phyloP scores from a whole-genome alignment of 371 early-diverging fungal genomes.

The Rhizomucor miehei region DNA sequence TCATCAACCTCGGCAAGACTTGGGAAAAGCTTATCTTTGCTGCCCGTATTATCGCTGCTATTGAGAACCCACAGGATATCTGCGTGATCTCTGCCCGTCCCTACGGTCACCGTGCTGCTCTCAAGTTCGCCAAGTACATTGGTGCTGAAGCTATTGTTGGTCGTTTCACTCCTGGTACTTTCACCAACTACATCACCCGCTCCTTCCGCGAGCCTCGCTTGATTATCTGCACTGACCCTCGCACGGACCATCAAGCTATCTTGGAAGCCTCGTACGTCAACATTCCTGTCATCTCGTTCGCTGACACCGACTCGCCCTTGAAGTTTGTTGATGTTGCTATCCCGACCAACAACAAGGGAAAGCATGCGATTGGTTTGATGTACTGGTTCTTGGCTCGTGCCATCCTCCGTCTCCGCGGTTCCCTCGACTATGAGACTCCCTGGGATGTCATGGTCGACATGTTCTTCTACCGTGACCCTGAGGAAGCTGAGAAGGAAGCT shows the following conservation, averaged over 20 bases:
- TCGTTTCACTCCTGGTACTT: slow-evolving; percentile 99
- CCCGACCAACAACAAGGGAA: slow-evolving; percentile 99
- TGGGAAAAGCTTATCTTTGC: slow-evolving; percentile 99
- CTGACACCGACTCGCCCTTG: slow-evolving; percentile 97
- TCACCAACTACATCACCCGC: slow-evolving; percentile 99
- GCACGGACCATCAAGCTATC: slow-evolving; percentile 98
- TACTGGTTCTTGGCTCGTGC: slow-evolving; percentile 98
- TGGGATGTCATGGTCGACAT: slow-evolving; percentile 98
- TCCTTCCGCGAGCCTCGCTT: slow-evolving; percentile 98
- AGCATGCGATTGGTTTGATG: slow-evolving; percentile 96
- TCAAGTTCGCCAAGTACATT: slow-evolving; percentile 97
- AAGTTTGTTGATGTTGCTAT: slow-evolving; percentile 98
- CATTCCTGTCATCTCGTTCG: slow-evolving; percentile 99
- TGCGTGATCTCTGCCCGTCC: slow-evolving; percentile 95
- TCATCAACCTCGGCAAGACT: slow-evolving; percentile 98
- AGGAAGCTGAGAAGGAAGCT: slow-evolving; percentile 81
- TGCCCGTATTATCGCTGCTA: slow-evolving; percentile 95
- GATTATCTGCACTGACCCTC: slow-evolving; percentile 98
- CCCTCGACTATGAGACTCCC: slow-evolving; percentile 74
- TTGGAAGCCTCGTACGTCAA: slow-evolving; percentile 98
- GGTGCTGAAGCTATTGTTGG: slow-evolving; percentile 98
- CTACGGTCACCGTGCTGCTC: slow-evolving; percentile 98
- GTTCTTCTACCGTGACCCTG: slow-evolving; percentile 97
- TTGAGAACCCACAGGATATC: slow-evolving; percentile 96
- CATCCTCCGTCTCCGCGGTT: slow-evolving; percentile 97